Conservation (phyloP, 2,329 filamentous ascomycete genomes). For the Fusarium tuaranense region DNA sequence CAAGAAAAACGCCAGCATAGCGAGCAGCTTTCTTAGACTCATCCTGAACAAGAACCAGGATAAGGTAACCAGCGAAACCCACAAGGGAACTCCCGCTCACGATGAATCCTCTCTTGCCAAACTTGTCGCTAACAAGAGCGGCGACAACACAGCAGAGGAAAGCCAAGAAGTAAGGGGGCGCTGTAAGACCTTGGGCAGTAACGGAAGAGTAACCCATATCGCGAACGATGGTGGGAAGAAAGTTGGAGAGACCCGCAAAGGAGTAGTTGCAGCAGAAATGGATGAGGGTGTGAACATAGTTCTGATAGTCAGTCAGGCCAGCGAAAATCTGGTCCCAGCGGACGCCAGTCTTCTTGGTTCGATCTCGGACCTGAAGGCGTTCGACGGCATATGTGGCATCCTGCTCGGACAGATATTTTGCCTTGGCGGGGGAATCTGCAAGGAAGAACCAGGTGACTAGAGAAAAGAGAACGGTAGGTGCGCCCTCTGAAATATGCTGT, state of each 20-base stretch:
- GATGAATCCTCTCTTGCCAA: slow-evolving; percentile 19
- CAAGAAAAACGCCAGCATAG: slow-evolving; percentile 14
- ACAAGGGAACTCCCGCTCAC: slow-evolving; percentile 4
- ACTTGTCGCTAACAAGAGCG: slow-evolving; percentile 15
- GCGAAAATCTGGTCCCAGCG: slow-evolving; percentile 20
- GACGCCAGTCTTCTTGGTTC: slow-evolving; percentile 12
- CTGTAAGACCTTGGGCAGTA: slow-evolving; percentile 23
- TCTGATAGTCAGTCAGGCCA: slow-evolving; percentile 18
- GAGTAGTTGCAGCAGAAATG: slow-evolving; percentile 31
- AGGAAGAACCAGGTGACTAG: slow-evolving; percentile 16
- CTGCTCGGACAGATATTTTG: slow-evolving; percentile 14
- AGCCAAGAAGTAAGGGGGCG: slow-evolving; percentile 16
- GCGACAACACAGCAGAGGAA: slow-evolving; percentile 20
- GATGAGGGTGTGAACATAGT: slow-evolving; percentile 22
- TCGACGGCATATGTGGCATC: slow-evolving; percentile 17
- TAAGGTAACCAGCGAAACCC: slow-evolving; percentile 5
- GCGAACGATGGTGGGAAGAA: slow-evolving; percentile 25
- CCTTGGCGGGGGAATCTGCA: slow-evolving; percentile 16
- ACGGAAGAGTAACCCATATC: slow-evolving; percentile 24
- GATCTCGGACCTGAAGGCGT: slow-evolving; percentile 17
- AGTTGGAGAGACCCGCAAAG: slow-evolving; percentile 26
- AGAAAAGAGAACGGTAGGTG: slow-evolving; percentile 16
- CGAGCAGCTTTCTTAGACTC: slow-evolving; percentile 3
- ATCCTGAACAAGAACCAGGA: slow-evolving; percentile 15
- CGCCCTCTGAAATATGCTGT: slow-evolving; percentile 10